Evolutionary conservation across 129 eudicot genomes (phyloP).

Genomic region (Saussurea involucrata): DNA sequence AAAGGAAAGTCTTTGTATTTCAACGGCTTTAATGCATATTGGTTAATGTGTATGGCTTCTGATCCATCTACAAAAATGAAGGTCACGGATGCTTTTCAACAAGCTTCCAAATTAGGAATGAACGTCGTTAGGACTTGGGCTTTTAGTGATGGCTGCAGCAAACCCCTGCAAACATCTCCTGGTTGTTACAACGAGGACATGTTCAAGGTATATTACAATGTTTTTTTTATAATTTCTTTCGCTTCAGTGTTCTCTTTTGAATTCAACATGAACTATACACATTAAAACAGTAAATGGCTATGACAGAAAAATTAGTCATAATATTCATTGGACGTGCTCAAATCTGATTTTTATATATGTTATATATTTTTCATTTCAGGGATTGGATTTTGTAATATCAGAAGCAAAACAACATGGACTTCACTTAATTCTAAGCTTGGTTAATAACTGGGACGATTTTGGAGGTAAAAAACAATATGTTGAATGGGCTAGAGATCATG

Average conservation of each 20-base stretch:
- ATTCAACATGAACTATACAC: neutral
- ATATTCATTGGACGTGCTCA: too few relatives aligned
- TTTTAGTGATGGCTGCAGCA: conserved; percentile 41
- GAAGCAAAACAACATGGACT: conserved; percentile 38
- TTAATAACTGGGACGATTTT: conserved; percentile 44
- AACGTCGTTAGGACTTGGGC: conserved; percentile 64
- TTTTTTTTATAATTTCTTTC: too few relatives aligned
- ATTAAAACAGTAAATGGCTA: neutral
- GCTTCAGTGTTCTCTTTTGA: neutral
- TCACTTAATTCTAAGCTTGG: conserved; percentile 29
- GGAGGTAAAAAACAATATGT: conserved; percentile 49
- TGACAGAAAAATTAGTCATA: too few relatives aligned
- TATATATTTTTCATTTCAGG: conserved; percentile 17
- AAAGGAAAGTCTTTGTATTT: conserved; percentile 37
- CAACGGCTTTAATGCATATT: conserved; percentile 52
- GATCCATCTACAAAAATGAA: conserved; percentile 33
- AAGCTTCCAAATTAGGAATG: conserved; percentile 48
- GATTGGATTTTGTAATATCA: conserved; percentile 39
- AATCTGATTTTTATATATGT: too few relatives aligned
- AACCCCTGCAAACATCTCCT: conserved; percentile 36
- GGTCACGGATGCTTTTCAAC: conserved; percentile 23
- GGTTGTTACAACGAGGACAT: conserved; percentile 43
- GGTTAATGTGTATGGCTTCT: conserved; percentile 52
- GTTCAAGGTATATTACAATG: conserved; percentile 28
- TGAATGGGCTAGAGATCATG: conserved; percentile 37